Evolutionary conservation across 257 asterid species (phyloP), one percentile per base, ranked within the genome.

Genomic region (Primulina huaijiensis): DNA sequence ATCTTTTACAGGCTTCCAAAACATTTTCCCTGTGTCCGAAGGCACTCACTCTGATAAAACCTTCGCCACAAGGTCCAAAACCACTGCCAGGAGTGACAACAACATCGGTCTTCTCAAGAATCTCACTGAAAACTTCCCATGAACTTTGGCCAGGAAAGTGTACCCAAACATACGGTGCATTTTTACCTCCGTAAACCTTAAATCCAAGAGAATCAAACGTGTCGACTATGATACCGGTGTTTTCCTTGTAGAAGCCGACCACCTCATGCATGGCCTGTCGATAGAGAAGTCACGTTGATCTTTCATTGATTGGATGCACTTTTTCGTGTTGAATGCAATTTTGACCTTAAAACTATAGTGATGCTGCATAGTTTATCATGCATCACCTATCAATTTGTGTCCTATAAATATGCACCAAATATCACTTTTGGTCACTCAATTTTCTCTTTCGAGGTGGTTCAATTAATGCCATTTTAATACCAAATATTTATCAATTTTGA

Each of bases 81-180:
- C 99, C 99, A 65, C 97, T 93, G 43, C 97, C 97, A 3, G 99
- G 99, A 58, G 99, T 90, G 58, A 93, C 89, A 31, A 90, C 99
- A 14, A 91, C 92, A 50, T 94, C 93, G 43, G 97, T 94, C 85
- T 91, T 94, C 86, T 91, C 97, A 46, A 94, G 95, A 68, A 94
- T 88, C 83, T 91, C 96, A 9, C 86, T 61, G 69, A 90, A 94
- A 71, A 91, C 99, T n/a, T 94, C 97, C 97, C 97, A 94, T 3
- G 99, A 94, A 82, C 93, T 90, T 67, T 72, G 88, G 7, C 96
- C 96, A 1, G 97, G 99, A 64, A 89, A 89, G 83, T 89, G 84
- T 17, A 94, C 86, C 99, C 99, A 91, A 40, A 94, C 96, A 3
- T 94, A 94, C 4, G 99, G 99, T 16, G 99, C 99, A 71, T 90